Percentiles rank a stretch among this genome's conserved stretches.
Evolutionary conservation across 495 filamentous ascomycete genomes (phyloP).

Genomic region (Sabuloglossum arenarium): DNA sequence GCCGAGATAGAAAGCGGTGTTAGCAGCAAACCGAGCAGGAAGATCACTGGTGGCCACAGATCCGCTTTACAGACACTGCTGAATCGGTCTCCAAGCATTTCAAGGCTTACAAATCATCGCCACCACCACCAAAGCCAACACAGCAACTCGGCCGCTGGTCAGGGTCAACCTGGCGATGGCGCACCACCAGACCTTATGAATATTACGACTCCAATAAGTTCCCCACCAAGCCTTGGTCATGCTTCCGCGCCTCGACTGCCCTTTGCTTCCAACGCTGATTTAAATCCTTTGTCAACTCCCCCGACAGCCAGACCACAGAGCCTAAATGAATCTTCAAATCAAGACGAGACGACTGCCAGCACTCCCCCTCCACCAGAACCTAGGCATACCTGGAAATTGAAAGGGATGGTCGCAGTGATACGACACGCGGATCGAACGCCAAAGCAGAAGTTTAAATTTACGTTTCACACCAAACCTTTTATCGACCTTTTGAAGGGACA

Average conservation of each 20-base stretch:
- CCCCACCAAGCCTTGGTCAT: constrained; percentile 27
- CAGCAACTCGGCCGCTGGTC: background rate
- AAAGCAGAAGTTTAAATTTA: constrained; percentile 98
- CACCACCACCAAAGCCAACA: constrained; percentile 15
- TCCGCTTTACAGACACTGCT: constrained; percentile 26
- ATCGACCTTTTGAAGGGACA: constrained; percentile 85
- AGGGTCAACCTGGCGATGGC: constrained; percentile 10
- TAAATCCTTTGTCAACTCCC: background rate
- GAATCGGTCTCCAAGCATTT: constrained; percentile 42
- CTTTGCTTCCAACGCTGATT: background rate
- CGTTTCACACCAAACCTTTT: constrained; percentile 91
- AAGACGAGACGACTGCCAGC: background rate
- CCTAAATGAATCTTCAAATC: background rate
- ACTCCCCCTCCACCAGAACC: constrained; percentile 48
- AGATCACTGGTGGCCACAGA: constrained; percentile 11
- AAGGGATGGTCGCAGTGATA: constrained; percentile 94
- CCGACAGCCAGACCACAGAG: background rate
- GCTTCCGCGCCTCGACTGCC: background rate
- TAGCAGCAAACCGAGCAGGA: background rate
- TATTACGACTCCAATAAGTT: constrained; percentile 24
- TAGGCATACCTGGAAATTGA: constrained; percentile 92
- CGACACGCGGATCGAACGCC: constrained; percentile 92
- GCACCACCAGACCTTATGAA: constrained; percentile 23
- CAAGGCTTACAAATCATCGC: constrained; percentile 28
- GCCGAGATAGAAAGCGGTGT: constrained; percentile 6